Base-by-base conservation (phyloP, 306 rosid genomes). In the Arachis stenosperma region DNA sequence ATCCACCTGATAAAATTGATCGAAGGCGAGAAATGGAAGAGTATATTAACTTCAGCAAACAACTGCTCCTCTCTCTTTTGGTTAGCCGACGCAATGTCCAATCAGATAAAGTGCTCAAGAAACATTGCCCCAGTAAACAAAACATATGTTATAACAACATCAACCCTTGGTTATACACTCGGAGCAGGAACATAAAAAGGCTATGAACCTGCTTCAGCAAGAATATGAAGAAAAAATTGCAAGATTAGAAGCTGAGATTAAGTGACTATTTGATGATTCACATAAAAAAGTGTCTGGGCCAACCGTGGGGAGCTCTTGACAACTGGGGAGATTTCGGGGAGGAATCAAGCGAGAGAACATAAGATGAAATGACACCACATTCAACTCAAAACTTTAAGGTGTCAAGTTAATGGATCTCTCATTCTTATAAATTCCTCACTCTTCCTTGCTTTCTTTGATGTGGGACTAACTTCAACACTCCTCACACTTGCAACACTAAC, bases 181-280 rank as follows among this genome's bases (percentile, higher is more conserved):
- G 50, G 43, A 70, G 69, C 84, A 89, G 91, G 89, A 66, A 65
- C 76, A 79, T 30, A 69, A 62, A 75, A 80, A 73, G 74, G 84
- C 55, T 15, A 66, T 82, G 79, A 86, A 79, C 8, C 83, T 85
- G 83, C 78, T 88, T 50, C 83, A 75, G 77, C 81, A 83, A 79
- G 92, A 85, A 7, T 84, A 56, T 75, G 79, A 70, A 30, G 78
- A 75, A 62, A 85, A 79, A 79, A 68, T 84, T 81, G 79, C 40
- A 8, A 79, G 69, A 61, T 81, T 87, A 22, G 92, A 87, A 79
- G 87, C 82, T 60, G 85, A 84, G 64, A 52, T 84, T 48, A 82
- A 83, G 97, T 85, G 57, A 81, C 89, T 85, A 73, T 72, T 22
- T 53, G 44, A 70, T 56, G 56, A 9, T 17, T 67, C 59, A 11